Evolutionary conservation across 2,329 filamentous ascomycete species (phyloP).

Genomic region (Cercospora janseana): DNA sequence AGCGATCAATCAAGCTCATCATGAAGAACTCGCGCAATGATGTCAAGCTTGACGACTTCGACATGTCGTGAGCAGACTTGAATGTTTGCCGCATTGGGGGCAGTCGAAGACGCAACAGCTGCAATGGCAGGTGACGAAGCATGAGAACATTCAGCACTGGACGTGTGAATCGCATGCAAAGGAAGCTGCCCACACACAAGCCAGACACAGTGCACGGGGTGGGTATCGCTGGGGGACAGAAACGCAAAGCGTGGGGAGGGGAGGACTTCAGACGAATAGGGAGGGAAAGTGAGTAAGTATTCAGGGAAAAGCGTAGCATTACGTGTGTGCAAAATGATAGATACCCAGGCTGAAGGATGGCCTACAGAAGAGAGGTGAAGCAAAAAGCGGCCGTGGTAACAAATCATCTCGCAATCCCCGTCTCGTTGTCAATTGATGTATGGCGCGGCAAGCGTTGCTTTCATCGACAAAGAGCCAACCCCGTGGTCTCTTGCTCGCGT

Average conservation of each 20-base stretch:
- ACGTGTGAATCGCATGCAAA: too few relatives aligned
- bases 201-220: too few relatives aligned
- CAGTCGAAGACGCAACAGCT: not conserved
- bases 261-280: not conserved
- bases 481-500: too few relatives aligned
- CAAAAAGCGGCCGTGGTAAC: not conserved
- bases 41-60: constrained; percentile 19
- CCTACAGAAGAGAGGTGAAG: not conserved
- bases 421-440: not conserved
- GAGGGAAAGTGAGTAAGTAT: not conserved
- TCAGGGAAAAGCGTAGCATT: not conserved
- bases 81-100: not conserved
- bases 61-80: constrained; percentile 16
- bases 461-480: too few relatives aligned
- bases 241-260: not conserved
- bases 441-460: too few relatives aligned
- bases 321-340: not conserved
- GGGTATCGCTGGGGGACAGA: too few relatives aligned
- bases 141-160: not conserved
- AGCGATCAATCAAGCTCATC: constrained; percentile 75
- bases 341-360: constrained; percentile 3
- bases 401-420: not conserved
- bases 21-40: constrained; percentile 59
- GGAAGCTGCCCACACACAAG: too few relatives aligned
- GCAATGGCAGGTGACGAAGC: not conserved